phyloP scores from a whole-genome alignment of 2,329 filamentous ascomycete species.

The Zymoseptoria tritici region DNA sequence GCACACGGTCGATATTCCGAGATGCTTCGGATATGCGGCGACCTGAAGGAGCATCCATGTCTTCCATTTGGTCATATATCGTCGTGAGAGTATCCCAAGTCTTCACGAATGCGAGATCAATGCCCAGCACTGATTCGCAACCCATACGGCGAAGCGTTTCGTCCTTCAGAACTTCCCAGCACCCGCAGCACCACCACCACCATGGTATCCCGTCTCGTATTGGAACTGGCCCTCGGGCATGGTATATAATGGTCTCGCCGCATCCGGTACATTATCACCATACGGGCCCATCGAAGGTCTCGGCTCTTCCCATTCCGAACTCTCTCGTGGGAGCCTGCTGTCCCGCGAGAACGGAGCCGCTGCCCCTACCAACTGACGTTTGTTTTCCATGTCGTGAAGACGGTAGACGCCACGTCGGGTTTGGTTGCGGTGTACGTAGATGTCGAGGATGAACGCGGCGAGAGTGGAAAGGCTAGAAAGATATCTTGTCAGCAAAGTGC shows the following conservation, averaged over 20 bases:
- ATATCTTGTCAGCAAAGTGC: background rate
- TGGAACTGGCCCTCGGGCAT: constrained; percentile 37
- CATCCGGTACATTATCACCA: constrained; percentile 20
- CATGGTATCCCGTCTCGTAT: constrained; percentile 38
- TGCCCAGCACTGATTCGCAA: background rate
- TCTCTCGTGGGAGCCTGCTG: constrained; percentile 17
- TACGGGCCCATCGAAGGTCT: constrained; percentile 22
- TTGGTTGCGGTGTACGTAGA: constrained; percentile 40
- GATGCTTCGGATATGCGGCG: too few species aligned
- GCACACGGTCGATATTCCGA: too few species aligned
- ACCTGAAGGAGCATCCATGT: background rate
- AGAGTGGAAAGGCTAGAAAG: constrained; percentile 37
- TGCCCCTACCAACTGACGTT: constrained; percentile 19
- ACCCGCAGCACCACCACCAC: constrained; percentile 5
- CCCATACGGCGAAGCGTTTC: background rate
- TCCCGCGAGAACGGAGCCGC: constrained; percentile 23
- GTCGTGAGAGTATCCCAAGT: background rate
- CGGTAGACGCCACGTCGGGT: constrained; percentile 43
- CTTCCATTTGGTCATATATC: background rate
- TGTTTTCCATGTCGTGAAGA: constrained; percentile 36
- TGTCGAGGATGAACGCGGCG: constrained; percentile 43
- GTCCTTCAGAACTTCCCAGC: background rate
- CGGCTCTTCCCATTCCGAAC: constrained; percentile 28
- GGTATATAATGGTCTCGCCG: constrained; percentile 23
- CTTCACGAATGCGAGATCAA: background rate